Conservation (phyloP, 2,329 filamentous ascomycete genomes). For the Ampelomyces quisqualis region DNA sequence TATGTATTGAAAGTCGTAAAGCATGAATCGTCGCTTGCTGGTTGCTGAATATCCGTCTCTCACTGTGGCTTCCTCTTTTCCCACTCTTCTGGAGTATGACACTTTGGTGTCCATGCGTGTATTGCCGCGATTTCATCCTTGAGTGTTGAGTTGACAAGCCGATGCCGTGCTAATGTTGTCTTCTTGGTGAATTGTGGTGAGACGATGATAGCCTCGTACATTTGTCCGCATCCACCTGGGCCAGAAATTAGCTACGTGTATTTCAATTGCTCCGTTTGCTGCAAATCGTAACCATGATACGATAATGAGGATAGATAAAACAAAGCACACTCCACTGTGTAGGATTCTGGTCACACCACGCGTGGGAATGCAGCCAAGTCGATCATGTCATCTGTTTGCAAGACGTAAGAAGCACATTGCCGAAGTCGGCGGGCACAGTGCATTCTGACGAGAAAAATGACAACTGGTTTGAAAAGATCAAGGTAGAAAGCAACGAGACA, state of each 20-base stretch:
- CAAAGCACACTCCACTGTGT: no score
- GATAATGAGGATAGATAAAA: no score
- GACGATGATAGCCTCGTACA: conserved; percentile 69
- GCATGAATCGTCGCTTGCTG: background rate
- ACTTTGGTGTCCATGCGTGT: conserved; percentile 94
- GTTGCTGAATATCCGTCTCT: background rate
- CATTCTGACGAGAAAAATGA: no score
- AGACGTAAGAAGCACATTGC: no score
- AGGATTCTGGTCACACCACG: no score
- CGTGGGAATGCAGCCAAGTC: no score
- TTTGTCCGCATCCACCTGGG: conserved; percentile 68
- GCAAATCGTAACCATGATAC: no score
- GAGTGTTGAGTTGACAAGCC: conserved; percentile 78
- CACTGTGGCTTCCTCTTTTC: conserved; percentile 60
- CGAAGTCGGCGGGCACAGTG: no score
- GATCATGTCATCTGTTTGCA: no score
- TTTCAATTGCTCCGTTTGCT: no score
- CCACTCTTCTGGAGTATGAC: conserved; percentile 89
- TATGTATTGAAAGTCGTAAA: background rate
- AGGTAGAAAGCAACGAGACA: no score
- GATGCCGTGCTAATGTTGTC: conserved; percentile 77
- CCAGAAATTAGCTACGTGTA: conserved; percentile 20
- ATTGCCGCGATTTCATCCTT: conserved; percentile 87
- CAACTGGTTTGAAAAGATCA: no score
- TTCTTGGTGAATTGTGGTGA: conserved; percentile 54